Conservation (phyloP, 139 green algal genomes). For the Chlorella sp. region DNA sequence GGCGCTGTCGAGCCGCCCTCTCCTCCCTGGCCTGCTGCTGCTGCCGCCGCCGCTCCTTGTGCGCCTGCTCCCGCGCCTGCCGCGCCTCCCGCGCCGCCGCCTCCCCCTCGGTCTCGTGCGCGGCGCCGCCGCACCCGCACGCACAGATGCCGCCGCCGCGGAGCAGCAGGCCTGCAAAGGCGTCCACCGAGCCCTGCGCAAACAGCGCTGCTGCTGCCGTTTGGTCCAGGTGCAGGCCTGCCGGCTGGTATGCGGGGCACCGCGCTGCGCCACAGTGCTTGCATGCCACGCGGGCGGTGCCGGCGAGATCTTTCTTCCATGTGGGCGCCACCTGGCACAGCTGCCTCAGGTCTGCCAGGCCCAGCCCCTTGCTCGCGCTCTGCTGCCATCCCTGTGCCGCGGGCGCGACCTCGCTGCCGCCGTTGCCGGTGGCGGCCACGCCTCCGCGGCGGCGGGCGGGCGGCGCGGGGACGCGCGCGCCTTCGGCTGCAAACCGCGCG, state of each 20-base stretch:
- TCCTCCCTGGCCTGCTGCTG: not conserved
- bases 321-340: conserved; percentile 13
- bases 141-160: not conserved
- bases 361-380: too few relatives aligned
- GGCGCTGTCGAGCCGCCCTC: too few relatives aligned
- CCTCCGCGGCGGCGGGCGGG: not conserved
- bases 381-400: not conserved
- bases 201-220: too few relatives aligned
- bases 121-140: conserved; percentile 7
- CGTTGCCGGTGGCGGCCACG: not conserved
- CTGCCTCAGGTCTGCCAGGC: not conserved
- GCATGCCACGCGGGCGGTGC: conserved; percentile 3
- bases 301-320: not conserved
- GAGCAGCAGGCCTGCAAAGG: not conserved
- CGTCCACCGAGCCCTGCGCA: too few relatives aligned
- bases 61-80: not conserved
- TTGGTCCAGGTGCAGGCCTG: too few relatives aligned
- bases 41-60: not conserved
- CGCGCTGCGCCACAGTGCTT: not conserved
- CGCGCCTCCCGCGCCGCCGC: not conserved
- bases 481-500: not conserved
- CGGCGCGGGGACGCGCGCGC: not conserved
- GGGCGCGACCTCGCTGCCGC: not conserved
- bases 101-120: conserved; percentile 14
- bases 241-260: conserved; percentile 12